These are phyloP conservation scores for Aureobasidium sp. DNA, from an alignment of 2,329 filamentous ascomycete genomes.

Conservation along the genomic window DNA sequence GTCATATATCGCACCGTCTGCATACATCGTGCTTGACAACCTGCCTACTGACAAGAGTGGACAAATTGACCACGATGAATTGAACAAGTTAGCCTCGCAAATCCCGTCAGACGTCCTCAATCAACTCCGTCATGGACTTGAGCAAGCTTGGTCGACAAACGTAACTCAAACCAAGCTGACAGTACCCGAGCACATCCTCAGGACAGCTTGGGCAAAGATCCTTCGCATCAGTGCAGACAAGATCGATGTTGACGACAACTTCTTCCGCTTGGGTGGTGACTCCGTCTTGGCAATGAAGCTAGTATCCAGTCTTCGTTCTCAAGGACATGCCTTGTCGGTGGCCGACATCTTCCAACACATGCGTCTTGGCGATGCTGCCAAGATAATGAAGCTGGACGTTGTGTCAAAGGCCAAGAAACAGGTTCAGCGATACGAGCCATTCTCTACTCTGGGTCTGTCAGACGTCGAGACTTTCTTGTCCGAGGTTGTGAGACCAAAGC, in stretches of 20 bases:
- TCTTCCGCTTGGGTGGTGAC: constrained; percentile 55
- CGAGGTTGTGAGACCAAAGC: constrained; percentile 44
- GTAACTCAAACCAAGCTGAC: constrained; percentile 28
- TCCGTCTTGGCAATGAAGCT: constrained; percentile 57
- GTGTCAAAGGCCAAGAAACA: constrained; percentile 15
- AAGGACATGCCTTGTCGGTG: constrained; percentile 46
- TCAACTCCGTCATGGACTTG: constrained; percentile 21
- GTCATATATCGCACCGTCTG: constrained; percentile 42
- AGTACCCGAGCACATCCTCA: constrained; percentile 34
- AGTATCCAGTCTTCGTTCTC: constrained; percentile 46
- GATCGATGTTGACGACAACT: constrained; percentile 51
- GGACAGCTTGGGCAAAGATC: constrained; percentile 44
- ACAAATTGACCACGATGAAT: constrained; percentile 29
- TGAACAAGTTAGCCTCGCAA: constrained; percentile 28
- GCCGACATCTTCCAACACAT: constrained; percentile 47
- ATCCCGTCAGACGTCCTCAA: constrained; percentile 21
- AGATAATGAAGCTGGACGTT: constrained; percentile 37
- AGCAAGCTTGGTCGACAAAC: constrained; percentile 30
- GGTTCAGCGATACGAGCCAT: constrained; percentile 37
- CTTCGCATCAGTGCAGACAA: constrained; percentile 39
- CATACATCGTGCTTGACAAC: constrained; percentile 37
- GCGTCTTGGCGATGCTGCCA: constrained; percentile 48
- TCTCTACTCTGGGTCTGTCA: constrained; percentile 41
- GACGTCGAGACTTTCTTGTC: constrained; percentile 41
- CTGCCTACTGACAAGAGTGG: constrained; percentile 25